These are phyloP conservation scores for Pulicaria dysenterica DNA, from an alignment of 129 eudicot genomes.

Conservation along the genomic window DNA sequence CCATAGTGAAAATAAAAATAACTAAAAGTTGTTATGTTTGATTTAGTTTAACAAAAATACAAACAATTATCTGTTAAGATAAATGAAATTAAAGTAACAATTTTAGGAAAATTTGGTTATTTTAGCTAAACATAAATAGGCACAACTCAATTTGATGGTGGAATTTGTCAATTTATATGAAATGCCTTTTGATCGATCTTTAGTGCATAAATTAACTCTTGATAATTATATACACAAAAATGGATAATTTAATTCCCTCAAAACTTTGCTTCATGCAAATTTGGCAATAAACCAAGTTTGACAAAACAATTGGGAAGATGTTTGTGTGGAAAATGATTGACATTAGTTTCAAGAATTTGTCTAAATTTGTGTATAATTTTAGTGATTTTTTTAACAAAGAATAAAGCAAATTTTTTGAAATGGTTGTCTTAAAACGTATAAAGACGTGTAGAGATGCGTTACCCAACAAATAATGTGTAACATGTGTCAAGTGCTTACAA, in stretches of 20 bases:
- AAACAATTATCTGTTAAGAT: neutral
- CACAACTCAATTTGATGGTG: constrained; percentile 29
- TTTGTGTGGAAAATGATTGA: constrained; percentile 35
- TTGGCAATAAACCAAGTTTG: constrained; percentile 40
- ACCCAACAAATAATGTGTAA: neutral
- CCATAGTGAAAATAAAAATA: too few species aligned
- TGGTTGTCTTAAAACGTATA: neutral
- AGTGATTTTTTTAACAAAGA: constrained; percentile 6
- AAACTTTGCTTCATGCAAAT: constrained; percentile 40
- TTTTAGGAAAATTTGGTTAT: constrained; percentile 19
- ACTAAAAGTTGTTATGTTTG: neutral
- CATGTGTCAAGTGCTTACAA: neutral
- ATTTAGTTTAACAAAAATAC: constrained; percentile 8
- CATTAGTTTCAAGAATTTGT: constrained; percentile 33
- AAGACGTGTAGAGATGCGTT: constrained; percentile 7
- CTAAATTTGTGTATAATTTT: neutral
- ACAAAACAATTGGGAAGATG: constrained; percentile 30
- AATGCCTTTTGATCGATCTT: constrained; percentile 34
- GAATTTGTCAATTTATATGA: constrained; percentile 30
- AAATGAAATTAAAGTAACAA: neutral
- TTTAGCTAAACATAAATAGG: constrained; percentile 22
- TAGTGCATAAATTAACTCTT: constrained; percentile 28
- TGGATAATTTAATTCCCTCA: constrained; percentile 37
- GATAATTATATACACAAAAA: constrained; percentile 29
- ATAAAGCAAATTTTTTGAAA: neutral